A percentile compares a stretch with the other conserved stretches of the same genome.
Evolutionary conservation across 1,139 yeast genomes (phyloP).

Genomic region (Kurtzmaniella quercitrusa): DNA sequence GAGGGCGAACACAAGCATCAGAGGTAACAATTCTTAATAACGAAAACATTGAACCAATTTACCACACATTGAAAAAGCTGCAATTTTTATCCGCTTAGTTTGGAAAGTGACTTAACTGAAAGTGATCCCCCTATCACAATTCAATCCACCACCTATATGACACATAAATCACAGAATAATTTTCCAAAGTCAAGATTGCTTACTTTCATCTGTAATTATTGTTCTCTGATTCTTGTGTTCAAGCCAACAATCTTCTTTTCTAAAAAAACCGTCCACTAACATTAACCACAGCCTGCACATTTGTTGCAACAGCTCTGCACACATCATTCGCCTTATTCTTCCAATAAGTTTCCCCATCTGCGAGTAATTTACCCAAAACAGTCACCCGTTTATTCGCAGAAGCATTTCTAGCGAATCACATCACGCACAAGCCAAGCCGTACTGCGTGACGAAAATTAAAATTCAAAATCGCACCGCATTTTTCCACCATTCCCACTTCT

Average conservation of each 20-base stretch:
- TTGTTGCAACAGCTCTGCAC: background rate
- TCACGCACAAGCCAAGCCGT: background rate
- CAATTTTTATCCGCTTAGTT: too few relatives aligned
- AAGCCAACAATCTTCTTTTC: too few relatives aligned
- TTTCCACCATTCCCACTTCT: background rate
- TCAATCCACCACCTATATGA: too few relatives aligned
- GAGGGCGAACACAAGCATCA: background rate
- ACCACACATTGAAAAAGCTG: too few relatives aligned
- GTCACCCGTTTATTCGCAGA: background rate
- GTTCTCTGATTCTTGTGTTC: too few relatives aligned
- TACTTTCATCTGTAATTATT: too few relatives aligned
- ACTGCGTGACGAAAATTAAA: background rate
- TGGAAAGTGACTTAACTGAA: too few relatives aligned
- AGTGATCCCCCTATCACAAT: too few relatives aligned
- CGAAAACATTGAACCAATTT: too few relatives aligned
- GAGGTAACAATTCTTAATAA: background rate
- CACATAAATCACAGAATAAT: too few relatives aligned
- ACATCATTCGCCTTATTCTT: background rate
- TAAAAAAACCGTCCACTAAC: too few relatives aligned
- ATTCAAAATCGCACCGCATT: background rate
- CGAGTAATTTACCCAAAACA: constrained; percentile 1
- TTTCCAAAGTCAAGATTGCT: too few relatives aligned
- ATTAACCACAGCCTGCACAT: background rate
- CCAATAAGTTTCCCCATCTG: background rate
- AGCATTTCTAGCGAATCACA: background rate